Evolutionary conservation across 495 filamentous ascomycete genomes (phyloP).

Genomic region (Acidomyces sp.): DNA sequence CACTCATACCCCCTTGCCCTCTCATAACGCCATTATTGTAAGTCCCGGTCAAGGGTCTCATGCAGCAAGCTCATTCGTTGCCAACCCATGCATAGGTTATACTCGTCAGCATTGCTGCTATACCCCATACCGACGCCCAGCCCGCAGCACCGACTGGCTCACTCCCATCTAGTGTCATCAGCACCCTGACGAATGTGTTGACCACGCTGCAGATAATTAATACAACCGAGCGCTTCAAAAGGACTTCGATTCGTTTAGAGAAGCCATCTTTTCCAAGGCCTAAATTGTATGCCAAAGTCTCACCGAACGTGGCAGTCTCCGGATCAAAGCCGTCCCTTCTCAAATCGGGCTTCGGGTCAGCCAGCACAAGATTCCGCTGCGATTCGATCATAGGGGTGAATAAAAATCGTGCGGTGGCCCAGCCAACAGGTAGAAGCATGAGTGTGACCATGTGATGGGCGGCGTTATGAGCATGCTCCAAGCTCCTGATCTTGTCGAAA

Average conservation of each 20-base stretch:
- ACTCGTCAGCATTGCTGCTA: constrained; percentile 46
- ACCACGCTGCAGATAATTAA: constrained; percentile 41
- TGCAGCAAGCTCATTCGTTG: constrained; percentile 30
- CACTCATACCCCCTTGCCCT: too few species aligned
- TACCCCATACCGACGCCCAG: constrained; percentile 59
- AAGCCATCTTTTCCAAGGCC: constrained; percentile 30
- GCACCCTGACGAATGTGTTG: constrained; percentile 54
- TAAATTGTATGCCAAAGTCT: constrained; percentile 49
- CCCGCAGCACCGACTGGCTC: constrained; percentile 51
- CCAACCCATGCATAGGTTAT: constrained; percentile 47
- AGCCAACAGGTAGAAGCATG: constrained; percentile 49
- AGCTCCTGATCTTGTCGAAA: constrained; percentile 53
- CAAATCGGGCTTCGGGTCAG: constrained; percentile 14
- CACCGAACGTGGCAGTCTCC: constrained; percentile 37
- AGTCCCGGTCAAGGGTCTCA: too few species aligned
- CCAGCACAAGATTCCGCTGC: constrained; percentile 9
- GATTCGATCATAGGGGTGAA: constrained; percentile 47
- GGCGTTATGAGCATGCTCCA: constrained; percentile 49
- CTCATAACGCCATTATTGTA: too few species aligned
- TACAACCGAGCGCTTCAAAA: constrained; percentile 49
- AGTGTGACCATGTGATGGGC: constrained; percentile 38
- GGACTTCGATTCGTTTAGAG: constrained; percentile 46
- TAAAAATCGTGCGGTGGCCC: constrained; percentile 57
- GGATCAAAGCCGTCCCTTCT: constrained; percentile 42
- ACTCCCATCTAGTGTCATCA: constrained; percentile 49